Percentiles rank a stretch among this genome's conserved stretches.
Evolutionary conservation across 1,284 basidiomycete species (phyloP).

Genomic region (Gomphus bonarii): DNA sequence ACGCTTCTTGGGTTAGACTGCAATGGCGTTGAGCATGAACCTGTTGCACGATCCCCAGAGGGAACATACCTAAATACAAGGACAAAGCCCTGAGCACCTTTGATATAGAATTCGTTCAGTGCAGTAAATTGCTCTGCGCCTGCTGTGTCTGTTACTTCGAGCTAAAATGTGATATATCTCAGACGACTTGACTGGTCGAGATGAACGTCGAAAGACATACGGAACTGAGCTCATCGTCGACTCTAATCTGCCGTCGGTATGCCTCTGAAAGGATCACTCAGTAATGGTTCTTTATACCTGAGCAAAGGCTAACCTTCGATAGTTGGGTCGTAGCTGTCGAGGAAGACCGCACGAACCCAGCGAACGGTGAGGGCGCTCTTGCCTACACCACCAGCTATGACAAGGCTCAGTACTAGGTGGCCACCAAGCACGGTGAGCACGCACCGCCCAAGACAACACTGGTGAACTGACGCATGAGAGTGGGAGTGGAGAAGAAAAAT

Average conservation of each 20-base stretch:
- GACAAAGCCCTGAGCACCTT: conserved; percentile 70
- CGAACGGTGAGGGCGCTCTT: conserved; percentile 70
- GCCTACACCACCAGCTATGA: conserved; percentile 68
- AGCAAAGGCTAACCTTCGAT: conserved; percentile 51
- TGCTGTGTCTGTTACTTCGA: conserved; percentile 84
- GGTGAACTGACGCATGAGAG: conserved; percentile 53
- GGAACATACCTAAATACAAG: conserved; percentile 65
- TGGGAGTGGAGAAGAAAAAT: conserved; percentile 6
- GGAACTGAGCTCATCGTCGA: conserved; percentile 49
- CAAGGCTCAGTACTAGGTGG: conserved; percentile 10
- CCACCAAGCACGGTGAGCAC: conserved; percentile 2
- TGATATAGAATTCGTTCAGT: conserved; percentile 71
- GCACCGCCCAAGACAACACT: conserved; percentile 70
- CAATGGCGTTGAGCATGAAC: not conserved
- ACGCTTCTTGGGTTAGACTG: conserved; percentile 70
- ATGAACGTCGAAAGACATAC: conserved; percentile 25
- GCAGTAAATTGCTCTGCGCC: conserved; percentile 82
- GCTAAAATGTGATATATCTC: conserved; percentile 28
- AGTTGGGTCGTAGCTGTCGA: conserved; percentile 73
- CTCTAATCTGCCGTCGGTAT: conserved; percentile 48
- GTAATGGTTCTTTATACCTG: not conserved
- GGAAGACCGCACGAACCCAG: conserved; percentile 64
- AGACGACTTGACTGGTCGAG: conserved; percentile 5
- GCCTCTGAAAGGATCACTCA: conserved; percentile 34
- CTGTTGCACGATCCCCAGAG: not conserved